These are phyloP conservation scores for Neurospora sp. DNA, from an alignment of 495 filamentous ascomycete species.

Conservation along the genomic window DNA sequence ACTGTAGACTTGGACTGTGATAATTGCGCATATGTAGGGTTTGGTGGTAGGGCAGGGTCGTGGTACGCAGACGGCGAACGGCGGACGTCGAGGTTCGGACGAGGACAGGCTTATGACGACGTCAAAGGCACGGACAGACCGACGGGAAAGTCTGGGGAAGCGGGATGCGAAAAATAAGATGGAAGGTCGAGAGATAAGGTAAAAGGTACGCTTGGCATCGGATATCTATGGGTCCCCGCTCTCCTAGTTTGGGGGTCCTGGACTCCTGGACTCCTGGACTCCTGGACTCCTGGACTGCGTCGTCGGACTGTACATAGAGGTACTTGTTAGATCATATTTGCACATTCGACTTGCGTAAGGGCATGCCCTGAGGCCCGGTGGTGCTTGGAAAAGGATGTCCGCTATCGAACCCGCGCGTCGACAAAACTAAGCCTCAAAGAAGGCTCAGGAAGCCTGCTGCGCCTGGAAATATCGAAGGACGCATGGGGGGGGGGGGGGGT, in stretches of 20 bases:
- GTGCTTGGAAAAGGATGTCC: background rate
- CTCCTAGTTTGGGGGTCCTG: background rate
- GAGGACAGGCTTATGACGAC: background rate
- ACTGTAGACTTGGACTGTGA: background rate
- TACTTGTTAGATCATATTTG: background rate
- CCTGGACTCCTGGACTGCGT: background rate
- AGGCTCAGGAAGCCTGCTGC: background rate
- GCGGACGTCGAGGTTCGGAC: background rate
- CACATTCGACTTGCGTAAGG: background rate
- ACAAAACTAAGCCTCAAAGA: background rate
- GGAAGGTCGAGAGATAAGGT: background rate
- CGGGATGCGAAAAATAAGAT: background rate
- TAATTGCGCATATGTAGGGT: background rate
- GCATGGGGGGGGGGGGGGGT: background rate
- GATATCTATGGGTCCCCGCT: background rate
- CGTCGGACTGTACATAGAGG: background rate
- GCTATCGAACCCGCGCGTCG: background rate
- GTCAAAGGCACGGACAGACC: background rate
- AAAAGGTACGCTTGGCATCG: background rate
- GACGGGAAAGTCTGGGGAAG: background rate
- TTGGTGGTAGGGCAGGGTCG: background rate
- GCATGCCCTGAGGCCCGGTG: background rate
- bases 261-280: background rate
- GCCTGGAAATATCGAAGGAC: background rate
- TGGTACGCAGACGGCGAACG: background rate